Percentiles rank a stretch among this genome's conserved stretches.
Evolutionary conservation across 768 basidiomycete genomes (phyloP).

Genomic region (Ramaria rubella): DNA sequence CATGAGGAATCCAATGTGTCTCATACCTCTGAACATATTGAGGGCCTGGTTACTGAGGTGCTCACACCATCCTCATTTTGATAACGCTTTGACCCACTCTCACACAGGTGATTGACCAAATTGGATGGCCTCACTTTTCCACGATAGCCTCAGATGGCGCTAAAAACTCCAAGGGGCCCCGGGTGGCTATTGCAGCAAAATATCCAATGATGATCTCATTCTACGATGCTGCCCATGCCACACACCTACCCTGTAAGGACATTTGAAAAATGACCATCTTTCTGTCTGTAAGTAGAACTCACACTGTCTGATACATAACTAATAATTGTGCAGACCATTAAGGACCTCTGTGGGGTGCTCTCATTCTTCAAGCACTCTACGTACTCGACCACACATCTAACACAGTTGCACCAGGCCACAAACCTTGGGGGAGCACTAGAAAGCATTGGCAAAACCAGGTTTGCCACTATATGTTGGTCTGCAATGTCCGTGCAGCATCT

Average conservation of each 20-base stretch:
- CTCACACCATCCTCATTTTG: no score
- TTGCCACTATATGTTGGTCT: neutral
- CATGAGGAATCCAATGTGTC: slow-evolving; percentile 22
- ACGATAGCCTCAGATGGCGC: neutral
- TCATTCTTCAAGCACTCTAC: neutral
- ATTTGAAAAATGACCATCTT: neutral
- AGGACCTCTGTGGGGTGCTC: neutral
- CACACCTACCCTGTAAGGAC: neutral
- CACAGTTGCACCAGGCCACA: neutral
- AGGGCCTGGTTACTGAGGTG: neutral
- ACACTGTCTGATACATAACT: no score
- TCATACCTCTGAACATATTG: slow-evolving; percentile 25
- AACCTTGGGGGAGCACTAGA: neutral
- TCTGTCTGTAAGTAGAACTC: neutral
- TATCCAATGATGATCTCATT: neutral
- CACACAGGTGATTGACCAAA: neutral
- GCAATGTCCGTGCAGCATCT: neutral
- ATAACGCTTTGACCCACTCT: no score
- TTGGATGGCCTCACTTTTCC: neutral
- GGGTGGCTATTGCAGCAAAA: neutral
- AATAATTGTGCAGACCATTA: no score
- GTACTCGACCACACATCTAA: neutral
- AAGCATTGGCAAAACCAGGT: neutral
- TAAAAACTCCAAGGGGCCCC: neutral
- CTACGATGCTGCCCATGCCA: neutral